phyloP scores from a whole-genome alignment of 2,329 filamentous ascomycete genomes.

The Ceratocystis harringtonii region DNA sequence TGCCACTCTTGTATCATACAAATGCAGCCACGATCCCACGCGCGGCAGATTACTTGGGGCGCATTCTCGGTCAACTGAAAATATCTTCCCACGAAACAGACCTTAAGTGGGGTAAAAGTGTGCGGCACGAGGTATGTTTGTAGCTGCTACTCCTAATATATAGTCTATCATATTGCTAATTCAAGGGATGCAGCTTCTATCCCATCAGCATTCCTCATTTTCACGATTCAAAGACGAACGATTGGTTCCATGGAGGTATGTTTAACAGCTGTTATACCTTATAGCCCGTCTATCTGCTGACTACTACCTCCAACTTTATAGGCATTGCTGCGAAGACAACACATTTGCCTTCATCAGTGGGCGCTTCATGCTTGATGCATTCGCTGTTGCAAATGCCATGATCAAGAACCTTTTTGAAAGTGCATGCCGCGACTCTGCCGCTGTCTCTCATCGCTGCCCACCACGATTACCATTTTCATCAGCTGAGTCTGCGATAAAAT shows the following conservation, averaged over 20 bases:
- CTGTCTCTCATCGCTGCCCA: not conserved
- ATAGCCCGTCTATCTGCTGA: not conserved
- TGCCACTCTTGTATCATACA: constrained; percentile 13
- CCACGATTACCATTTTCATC: not conserved
- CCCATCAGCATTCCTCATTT: constrained; percentile 11
- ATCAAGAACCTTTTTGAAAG: constrained; percentile 13
- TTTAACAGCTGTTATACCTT: not conserved
- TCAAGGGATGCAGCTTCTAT: not conserved
- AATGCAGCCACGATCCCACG: constrained; percentile 8
- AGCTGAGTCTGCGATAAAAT: not conserved
- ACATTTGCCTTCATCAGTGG: constrained; percentile 15
- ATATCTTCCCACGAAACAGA: not conserved
- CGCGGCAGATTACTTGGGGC: constrained; percentile 3
- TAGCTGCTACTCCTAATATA: not conserved
- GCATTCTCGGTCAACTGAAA: not conserved
- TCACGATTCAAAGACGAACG: constrained; percentile 2
- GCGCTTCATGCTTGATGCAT: constrained; percentile 14
- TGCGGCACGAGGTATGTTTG: not conserved
- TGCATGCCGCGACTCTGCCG: constrained; percentile 7
- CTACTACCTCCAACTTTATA: not conserved
- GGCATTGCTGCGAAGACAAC: constrained; percentile 14
- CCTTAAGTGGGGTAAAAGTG: not conserved
- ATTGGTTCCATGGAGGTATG: constrained; percentile 7
- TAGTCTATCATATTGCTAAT: not conserved
- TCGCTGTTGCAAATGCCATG: constrained; percentile 10